A percentile compares a stretch with the other conserved stretches of the same genome.
Conservation (phyloP, 176 grass and related monocot species). For the Juncus effusus region DNA sequence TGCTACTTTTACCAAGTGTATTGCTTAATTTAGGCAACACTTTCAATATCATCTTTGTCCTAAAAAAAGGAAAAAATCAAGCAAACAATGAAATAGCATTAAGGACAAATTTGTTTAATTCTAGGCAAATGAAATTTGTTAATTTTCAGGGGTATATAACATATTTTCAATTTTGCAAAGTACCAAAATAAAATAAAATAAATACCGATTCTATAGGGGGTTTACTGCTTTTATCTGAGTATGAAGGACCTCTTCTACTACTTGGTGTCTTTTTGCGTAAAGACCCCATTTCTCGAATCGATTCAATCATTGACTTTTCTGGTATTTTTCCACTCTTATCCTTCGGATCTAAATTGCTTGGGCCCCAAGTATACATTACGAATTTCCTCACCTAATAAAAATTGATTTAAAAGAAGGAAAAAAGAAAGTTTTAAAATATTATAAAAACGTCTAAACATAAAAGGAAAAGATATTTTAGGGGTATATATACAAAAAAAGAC, state of each 20-base stretch:
- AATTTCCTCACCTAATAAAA: conserved; percentile 70
- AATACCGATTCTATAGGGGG: conserved; percentile 41
- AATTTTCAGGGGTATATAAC: neutral
- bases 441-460: too few species aligned
- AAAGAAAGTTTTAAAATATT: neutral
- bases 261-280: conserved; percentile 59
- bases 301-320: conserved; percentile 48
- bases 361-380: conserved; percentile 97
- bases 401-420: conserved; percentile 1
- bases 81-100: neutral
- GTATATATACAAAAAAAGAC: conserved; percentile 7
- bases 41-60: conserved; percentile 29
- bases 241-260: conserved; percentile 17
- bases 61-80: conserved; percentile 9
- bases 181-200: conserved; percentile 1
- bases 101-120: neutral
- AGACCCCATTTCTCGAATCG: conserved; percentile 39
- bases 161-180: neutral
- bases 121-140: neutral
- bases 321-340: conserved; percentile 61
- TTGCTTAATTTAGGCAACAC: conserved; percentile 2
- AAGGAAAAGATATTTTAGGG: neutral
- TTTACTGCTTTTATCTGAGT: conserved; percentile 19
- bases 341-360: conserved; percentile 64
- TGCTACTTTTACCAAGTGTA: neutral